A percentile compares a stretch with the other conserved stretches of the same genome.
phyloP scores from a whole-genome alignment of 495 filamentous ascomycete species.

The Penicillium bialowiezense region DNA sequence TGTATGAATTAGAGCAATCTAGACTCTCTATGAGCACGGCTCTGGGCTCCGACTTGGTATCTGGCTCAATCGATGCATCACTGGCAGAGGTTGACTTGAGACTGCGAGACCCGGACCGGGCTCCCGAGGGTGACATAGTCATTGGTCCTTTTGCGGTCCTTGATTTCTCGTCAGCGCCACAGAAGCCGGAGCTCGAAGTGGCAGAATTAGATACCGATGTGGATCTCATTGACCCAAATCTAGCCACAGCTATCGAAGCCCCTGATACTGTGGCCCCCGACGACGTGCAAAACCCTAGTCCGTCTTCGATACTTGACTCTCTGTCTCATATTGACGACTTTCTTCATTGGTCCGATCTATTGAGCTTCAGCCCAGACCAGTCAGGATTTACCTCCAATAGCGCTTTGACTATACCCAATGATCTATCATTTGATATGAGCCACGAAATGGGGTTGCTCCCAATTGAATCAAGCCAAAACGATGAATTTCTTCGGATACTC shows the following conservation, averaged over 20 bases:
- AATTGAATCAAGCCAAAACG: neutral
- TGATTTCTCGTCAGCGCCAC: conserved; percentile 14
- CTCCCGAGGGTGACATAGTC: conserved; percentile 22
- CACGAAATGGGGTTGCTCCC: conserved; percentile 8
- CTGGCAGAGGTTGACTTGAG: conserved; percentile 29
- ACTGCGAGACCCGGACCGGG: conserved; percentile 21
- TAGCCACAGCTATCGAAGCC: neutral
- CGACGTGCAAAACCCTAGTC: conserved; percentile 10
- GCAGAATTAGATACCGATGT: neutral
- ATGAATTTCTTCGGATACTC: conserved; percentile 3
- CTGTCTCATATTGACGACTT: conserved; percentile 32
- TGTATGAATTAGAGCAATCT: conserved; percentile 19
- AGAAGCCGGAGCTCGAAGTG: neutral
- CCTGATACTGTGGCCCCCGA: conserved; percentile 3
- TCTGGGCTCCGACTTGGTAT: conserved; percentile 21
- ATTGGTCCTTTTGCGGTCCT: conserved; percentile 34
- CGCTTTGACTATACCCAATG: conserved; percentile 17
- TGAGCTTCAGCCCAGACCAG: conserved; percentile 28
- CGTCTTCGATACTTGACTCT: conserved; percentile 24
- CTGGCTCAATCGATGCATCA: conserved; percentile 32
- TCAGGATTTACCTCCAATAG: conserved; percentile 12
- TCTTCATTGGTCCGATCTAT: conserved; percentile 33
- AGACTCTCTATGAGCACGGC: conserved; percentile 33
- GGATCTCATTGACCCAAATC: neutral
- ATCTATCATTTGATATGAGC: conserved; percentile 14